A percentile compares a stretch with the other conserved stretches of the same genome.
Conservation (phyloP, 768 basidiomycete species). For the Dendrothele bispora region DNA sequence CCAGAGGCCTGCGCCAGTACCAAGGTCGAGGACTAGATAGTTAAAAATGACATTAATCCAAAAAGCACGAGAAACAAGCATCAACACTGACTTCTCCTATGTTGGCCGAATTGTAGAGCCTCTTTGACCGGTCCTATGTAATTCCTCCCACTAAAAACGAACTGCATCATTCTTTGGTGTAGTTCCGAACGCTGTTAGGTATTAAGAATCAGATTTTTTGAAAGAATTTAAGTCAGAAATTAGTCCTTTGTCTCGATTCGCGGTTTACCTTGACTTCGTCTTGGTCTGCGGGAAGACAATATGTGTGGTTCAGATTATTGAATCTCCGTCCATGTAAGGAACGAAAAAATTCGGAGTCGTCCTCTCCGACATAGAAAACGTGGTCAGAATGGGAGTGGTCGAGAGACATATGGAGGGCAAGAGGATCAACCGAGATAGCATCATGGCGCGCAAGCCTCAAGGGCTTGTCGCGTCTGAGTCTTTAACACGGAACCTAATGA, state of each 20-base stretch:
- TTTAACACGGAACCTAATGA: not conserved
- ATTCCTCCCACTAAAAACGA: conserved; percentile 61
- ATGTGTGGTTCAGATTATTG: conserved; percentile 53
- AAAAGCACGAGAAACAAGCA: conserved; percentile 8
- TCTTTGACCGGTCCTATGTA: conserved; percentile 67
- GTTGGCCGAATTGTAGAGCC: conserved; percentile 50
- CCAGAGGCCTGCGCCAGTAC: conserved; percentile 68
- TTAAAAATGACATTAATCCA: conserved; percentile 12
- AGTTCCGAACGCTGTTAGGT: conserved; percentile 55
- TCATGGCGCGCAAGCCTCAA: conserved; percentile 1
- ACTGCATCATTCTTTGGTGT: conserved; percentile 66
- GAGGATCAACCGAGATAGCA: conserved; percentile 1
- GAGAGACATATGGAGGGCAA: conserved; percentile 1
- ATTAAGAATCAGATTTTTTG: not conserved
- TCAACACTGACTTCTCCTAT: conserved; percentile 37
- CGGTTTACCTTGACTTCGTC: conserved; percentile 60
- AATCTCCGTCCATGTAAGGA: conserved; percentile 51
- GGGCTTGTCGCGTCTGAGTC: not conserved
- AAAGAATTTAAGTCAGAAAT: no score
- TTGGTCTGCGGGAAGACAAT: conserved; percentile 65
- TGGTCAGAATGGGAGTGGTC: conserved; percentile 22
- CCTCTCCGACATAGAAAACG: conserved; percentile 36
- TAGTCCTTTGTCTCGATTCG: not conserved
- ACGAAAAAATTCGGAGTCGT: conserved; percentile 56
- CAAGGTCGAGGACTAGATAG: conserved; percentile 59